A percentile compares a stretch with the other conserved stretches of the same genome.
Evolutionary conservation across 768 basidiomycete genomes (phyloP).

Genomic region (Sporobolomyces roseus): DNA sequence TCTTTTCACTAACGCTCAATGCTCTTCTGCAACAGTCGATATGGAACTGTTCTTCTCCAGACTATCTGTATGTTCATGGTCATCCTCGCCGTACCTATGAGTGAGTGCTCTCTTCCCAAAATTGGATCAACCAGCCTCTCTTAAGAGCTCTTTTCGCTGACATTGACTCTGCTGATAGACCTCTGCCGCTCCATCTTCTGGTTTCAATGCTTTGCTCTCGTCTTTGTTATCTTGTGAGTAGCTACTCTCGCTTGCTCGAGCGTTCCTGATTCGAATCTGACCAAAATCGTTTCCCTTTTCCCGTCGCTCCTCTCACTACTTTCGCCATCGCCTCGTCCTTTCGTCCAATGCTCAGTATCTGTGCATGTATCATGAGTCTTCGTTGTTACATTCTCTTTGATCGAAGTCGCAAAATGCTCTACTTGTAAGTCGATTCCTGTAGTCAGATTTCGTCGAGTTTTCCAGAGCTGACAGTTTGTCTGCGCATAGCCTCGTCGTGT

Average conservation of each 20-base stretch:
- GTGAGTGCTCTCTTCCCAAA: background rate
- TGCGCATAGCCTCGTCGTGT: background rate
- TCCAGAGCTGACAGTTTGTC: background rate
- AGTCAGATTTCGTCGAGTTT: background rate
- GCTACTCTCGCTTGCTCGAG: background rate
- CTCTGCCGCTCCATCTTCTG: constrained; percentile 13
- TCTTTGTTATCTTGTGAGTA: constrained; percentile 2
- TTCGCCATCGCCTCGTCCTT: background rate
- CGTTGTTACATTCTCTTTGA: constrained; percentile 2
- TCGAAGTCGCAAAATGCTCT: background rate
- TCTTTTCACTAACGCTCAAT: background rate
- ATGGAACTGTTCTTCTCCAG: constrained; percentile 4
- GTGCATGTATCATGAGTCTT: background rate
- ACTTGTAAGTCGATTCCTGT: background rate
- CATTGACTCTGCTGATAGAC: background rate
- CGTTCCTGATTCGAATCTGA: background rate
- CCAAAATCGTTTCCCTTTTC: background rate
- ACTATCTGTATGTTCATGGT: constrained; percentile 4
- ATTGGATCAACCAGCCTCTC: background rate
- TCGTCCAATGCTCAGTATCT: background rate
- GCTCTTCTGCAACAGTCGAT: background rate
- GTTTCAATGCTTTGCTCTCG: constrained; percentile 7
- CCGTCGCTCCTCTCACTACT: background rate
- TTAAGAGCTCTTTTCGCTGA: background rate
- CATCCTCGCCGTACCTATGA: constrained; percentile 7